phyloP scores from a whole-genome alignment of 495 filamentous ascomycete genomes.

The Penicillium chermesinum region DNA sequence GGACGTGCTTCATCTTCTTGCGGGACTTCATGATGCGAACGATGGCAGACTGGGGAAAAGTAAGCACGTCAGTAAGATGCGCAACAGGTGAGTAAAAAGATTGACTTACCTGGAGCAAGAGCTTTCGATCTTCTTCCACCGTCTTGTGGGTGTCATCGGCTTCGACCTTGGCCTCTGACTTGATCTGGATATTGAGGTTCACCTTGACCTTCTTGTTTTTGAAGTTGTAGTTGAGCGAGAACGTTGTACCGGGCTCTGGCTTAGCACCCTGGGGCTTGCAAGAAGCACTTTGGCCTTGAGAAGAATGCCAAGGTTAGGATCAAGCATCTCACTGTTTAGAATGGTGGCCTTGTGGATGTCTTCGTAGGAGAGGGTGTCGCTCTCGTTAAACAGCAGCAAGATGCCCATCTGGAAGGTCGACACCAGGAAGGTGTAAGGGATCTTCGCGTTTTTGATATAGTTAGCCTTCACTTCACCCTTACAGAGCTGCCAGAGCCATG shows the following conservation, averaged over 20 bases:
- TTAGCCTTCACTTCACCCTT: slow-evolving; percentile 95
- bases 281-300: slow-evolving; percentile 85
- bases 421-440: slow-evolving; percentile 94
- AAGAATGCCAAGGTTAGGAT: slow-evolving; percentile 76
- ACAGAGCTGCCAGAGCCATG: slow-evolving; percentile 97
- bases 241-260: slow-evolving; percentile 67
- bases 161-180: slow-evolving; percentile 91
- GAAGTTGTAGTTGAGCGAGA: slow-evolving; percentile 84
- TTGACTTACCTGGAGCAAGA: slow-evolving; percentile 85
- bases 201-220: slow-evolving; percentile 97
- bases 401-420: slow-evolving; percentile 98
- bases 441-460: slow-evolving; percentile 82
- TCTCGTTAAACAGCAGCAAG: slow-evolving; percentile 91
- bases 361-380: slow-evolving; percentile 76
- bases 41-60: slow-evolving; percentile 73
- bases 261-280: slow-evolving; percentile 63
- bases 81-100: slow-evolving; percentile 2
- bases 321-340: slow-evolving; percentile 72
- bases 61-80: slow-evolving; percentile 14
- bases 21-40: slow-evolving; percentile 99
- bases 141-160: slow-evolving; percentile 98
- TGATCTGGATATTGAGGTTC: slow-evolving; percentile 91
- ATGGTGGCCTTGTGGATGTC: slow-evolving; percentile 79
- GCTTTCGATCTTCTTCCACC: slow-evolving; percentile 95
- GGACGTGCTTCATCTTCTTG: slow-evolving; percentile 95